These are phyloP conservation scores for Phytophthora sp. DNA, from an alignment of 352 stramenopile species.

Conservation along the genomic window DNA sequence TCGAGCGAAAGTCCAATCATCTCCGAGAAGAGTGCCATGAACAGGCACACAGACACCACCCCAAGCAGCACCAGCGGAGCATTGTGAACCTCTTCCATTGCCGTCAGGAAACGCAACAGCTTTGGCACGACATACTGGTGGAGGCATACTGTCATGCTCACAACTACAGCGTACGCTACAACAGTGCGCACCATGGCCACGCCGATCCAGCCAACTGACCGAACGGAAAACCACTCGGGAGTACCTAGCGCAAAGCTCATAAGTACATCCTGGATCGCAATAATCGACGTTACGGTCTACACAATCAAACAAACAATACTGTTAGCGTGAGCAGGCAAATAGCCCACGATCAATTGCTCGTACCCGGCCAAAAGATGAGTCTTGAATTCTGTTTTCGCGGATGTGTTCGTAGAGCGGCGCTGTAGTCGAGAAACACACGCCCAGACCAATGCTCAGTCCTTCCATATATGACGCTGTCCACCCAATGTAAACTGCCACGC, in stretches of 20 bases:
- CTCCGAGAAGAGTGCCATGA: slow-evolving; percentile 88
- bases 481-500: slow-evolving; percentile 74
- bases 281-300: slow-evolving; percentile 85
- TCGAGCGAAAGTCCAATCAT: slow-evolving; percentile 84
- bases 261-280: slow-evolving; percentile 83
- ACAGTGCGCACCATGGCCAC: slow-evolving; percentile 73
- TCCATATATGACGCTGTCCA: slow-evolving; percentile 81
- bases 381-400: slow-evolving; percentile 78
- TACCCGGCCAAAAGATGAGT: slow-evolving; percentile 82
- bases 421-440: slow-evolving; percentile 85
- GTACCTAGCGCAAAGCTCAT: slow-evolving; percentile 89
- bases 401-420: slow-evolving; percentile 86
- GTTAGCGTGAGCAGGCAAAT: background rate
- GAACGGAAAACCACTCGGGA: slow-evolving; percentile 84
- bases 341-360: slow-evolving; percentile 4
- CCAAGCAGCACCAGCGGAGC: slow-evolving; percentile 79
- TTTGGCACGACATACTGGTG: slow-evolving; percentile 76
- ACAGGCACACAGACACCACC: slow-evolving; percentile 85
- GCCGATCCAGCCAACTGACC: slow-evolving; percentile 73
- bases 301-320: slow-evolving; percentile 6
- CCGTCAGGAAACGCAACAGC: slow-evolving; percentile 72
- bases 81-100: slow-evolving; percentile 86
- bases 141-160: slow-evolving; percentile 68
- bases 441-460: slow-evolving; percentile 78
- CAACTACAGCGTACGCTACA: slow-evolving; percentile 74